Percentiles rank a stretch among this genome's conserved stretches.
Evolutionary conservation across 306 rosid genomes (phyloP).

Genomic region (Vachellia collinsii): DNA sequence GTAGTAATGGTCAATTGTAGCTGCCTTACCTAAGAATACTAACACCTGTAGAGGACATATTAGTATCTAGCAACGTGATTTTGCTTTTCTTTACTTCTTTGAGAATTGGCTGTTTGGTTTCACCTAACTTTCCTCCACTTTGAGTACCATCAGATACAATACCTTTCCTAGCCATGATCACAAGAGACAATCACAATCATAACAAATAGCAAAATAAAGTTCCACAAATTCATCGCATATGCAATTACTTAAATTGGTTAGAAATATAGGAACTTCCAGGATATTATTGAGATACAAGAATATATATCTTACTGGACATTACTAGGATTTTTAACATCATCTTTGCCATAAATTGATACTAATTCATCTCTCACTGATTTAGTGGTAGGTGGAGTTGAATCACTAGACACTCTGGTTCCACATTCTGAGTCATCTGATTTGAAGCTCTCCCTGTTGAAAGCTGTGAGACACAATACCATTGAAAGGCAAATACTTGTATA

Average conservation of each 20-base stretch:
- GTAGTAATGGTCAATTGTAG: conserved; percentile 25
- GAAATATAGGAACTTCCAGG: conserved; percentile 20
- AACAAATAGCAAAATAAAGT: conserved; percentile 24
- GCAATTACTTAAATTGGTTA: conserved; percentile 12
- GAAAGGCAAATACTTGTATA: conserved; percentile 32
- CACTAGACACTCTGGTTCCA: conserved; percentile 44
- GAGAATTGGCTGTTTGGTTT: conserved; percentile 34
- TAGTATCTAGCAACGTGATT: conserved; percentile 44
- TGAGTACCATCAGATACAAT: conserved; percentile 43
- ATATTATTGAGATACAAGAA: conserved; percentile 19
- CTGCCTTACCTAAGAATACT: conserved; percentile 51
- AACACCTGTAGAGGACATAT: conserved; percentile 39
- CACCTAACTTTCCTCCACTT: conserved; percentile 44
- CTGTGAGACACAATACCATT: conserved; percentile 34
- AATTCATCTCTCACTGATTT: conserved; percentile 46
- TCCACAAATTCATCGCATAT: conserved; percentile 12
- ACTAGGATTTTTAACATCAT: conserved; percentile 41
- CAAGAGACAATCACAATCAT: conserved; percentile 36
- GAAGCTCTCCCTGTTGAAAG: conserved; percentile 49
- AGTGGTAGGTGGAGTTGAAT: conserved; percentile 41
- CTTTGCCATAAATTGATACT: conserved; percentile 41
- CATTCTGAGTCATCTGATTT: conserved; percentile 44
- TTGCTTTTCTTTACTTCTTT: conserved; percentile 53
- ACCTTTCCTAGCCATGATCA: conserved; percentile 53
- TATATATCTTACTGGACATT: conserved; percentile 45